Evolutionary conservation across 2,329 filamentous ascomycete species (phyloP), one percentile per base, ranked within the genome.

Genomic region (Alternaria sp.): DNA sequence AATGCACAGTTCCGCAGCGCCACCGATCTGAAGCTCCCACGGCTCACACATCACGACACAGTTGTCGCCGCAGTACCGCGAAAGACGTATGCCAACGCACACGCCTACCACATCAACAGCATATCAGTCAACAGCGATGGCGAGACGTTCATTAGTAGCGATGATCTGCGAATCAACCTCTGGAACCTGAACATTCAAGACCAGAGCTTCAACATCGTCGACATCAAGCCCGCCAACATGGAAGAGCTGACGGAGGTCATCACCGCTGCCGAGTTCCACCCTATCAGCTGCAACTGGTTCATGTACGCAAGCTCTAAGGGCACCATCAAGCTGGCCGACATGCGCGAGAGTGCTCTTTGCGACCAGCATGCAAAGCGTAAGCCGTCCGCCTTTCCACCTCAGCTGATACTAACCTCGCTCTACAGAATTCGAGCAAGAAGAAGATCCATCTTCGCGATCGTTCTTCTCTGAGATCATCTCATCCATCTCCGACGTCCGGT

Each of bases 391-490:
- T 8, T 12, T 6, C 40, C 13, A 3, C 19, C 5, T 21, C 5
- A 43, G 25, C 30, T 8, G 3, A 54, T 56, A 23, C 66, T 74
- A 30, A 71, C 54, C 8, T 25, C 49, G 46, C 15, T 47, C 5
- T 36, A 6, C 74, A 99, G 96, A 97, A 80, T 99, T 99, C 76
- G 96, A 99, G 81, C 96, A 98, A 85, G 96, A 99, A 83, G 96
- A 99, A 83, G 96, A 99, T 75, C 94, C 94, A 1, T 92, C 93
- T 9, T 93, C 94, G n/a, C 89, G 95, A 68, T 98, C 96, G 0
- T 99, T 99, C 87, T 99, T 99, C 82, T 98, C 95, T 52, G 96
- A 99, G 84, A 99, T 99, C 78, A 99, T 99, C 72, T 98, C 96
- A 40, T 98, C 96, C 67, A 99, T 99, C 78, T 99, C 96, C 13